Evolutionary conservation across 2,329 filamentous ascomycete species (phyloP).

Genomic region (Clarireedia paspali): DNA sequence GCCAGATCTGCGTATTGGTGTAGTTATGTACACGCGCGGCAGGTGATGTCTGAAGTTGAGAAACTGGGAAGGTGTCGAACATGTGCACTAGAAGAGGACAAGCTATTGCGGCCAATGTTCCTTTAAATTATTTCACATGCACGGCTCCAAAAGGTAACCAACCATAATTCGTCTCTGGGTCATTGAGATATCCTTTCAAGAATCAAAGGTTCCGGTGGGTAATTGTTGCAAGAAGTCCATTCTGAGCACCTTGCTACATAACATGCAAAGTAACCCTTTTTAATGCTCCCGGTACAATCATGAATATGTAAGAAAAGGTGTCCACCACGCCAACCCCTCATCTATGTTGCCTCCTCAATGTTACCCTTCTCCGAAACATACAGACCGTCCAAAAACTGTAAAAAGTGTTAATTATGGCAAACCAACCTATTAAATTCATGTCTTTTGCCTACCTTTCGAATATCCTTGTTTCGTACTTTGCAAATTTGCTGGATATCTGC

Average conservation of each 20-base stretch:
- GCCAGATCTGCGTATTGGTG: no score
- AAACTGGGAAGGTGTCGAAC: no score
- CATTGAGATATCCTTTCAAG: constrained; percentile 3
- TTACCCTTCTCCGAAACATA: constrained; percentile 99
- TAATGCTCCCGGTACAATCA: constrained; percentile 18
- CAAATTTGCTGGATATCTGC: constrained; percentile 99
- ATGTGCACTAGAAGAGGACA: no score
- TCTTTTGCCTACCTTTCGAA: constrained; percentile 71
- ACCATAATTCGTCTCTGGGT: not conserved
- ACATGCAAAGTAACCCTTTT: constrained; percentile 27
- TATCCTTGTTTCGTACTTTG: constrained; percentile 99
- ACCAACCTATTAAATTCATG: not conserved
- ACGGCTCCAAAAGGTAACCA: not conserved
- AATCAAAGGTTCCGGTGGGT: constrained; percentile 1
- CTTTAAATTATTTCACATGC: no score
- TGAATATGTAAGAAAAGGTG: constrained; percentile 17
- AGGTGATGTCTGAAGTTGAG: no score
- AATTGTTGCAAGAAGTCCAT: constrained; percentile 25
- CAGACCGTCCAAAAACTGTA: constrained; percentile 96
- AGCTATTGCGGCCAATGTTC: no score
- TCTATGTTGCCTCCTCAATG: constrained; percentile 58
- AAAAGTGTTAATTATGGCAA: not conserved
- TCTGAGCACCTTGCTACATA: constrained; percentile 28
- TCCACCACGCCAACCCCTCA: constrained; percentile 13
- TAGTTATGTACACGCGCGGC: no score